Conservation (phyloP, 1,284 basidiomycete genomes). For the Bjerkandera adusta region DNA sequence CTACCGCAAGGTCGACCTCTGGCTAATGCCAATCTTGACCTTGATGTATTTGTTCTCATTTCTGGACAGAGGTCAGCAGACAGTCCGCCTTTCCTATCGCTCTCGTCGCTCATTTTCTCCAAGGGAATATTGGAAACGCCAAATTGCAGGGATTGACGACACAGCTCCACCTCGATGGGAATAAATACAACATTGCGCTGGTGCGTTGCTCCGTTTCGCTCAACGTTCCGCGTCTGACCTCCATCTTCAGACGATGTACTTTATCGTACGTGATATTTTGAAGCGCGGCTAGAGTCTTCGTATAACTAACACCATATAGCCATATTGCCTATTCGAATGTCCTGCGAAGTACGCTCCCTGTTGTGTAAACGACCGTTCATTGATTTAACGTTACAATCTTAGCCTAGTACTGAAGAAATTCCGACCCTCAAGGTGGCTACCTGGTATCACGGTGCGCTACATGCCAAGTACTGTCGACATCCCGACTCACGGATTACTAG, state of each 20-base stretch:
- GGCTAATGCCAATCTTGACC: conserved; percentile 64
- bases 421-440: conserved; percentile 33
- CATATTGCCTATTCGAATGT: conserved; percentile 61
- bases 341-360: conserved; percentile 49
- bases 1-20: conserved; percentile 63
- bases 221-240: background rate
- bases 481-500: conserved; percentile 9
- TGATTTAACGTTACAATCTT: background rate
- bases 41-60: conserved; percentile 67
- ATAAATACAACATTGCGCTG: conserved; percentile 65
- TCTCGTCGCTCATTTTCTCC: background rate
- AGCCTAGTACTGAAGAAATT: conserved; percentile 34
- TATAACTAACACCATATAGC: conserved; percentile 32
- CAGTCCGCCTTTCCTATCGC: too few relatives aligned
- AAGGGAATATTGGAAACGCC: conserved; percentile 46
- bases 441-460: conserved; percentile 28
- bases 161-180: conserved; percentile 53
- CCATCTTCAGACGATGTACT: conserved; percentile 58
- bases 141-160: conserved; percentile 56
- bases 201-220: conserved; percentile 32
- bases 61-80: conserved; percentile 53
- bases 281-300: background rate
- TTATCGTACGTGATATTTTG: conserved; percentile 48
- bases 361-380: background rate
- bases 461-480: background rate